Base-by-base conservation (phyloP, 192 early-diverging fungal species). In the Mortierella alpina region DNA sequence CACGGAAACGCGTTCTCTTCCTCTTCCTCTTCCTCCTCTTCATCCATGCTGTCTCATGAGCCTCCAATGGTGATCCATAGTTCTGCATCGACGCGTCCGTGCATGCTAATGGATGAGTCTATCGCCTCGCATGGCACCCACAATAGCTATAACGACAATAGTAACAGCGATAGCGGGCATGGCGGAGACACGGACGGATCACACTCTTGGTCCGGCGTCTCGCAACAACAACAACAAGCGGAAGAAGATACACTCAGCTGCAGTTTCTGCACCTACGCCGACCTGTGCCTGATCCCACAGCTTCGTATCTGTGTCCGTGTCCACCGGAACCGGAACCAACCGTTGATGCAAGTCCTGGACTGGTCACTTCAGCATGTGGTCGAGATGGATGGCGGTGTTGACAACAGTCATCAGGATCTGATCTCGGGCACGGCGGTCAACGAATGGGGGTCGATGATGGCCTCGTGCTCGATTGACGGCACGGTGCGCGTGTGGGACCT, bases 361-460 rank as follows among this genome's bases (percentile, higher is more conserved):
- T 68, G 66, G 60, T 42, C 60, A 9, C 12, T 76, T 17, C 59
- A 53, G n/a, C 2, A 63, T 13, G 9, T 52, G 20, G 22, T 76
- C 1, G 41, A 73, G 42, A 45, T 73, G 4, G 63, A 58, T 22
- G 59, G 55, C 20, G 7, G 9, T 11, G 51, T 23, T 13, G 69
- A 14, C 6, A 23, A 63, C 15, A 31, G 31, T 13, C 76, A 79
- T 66, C 76, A 69, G 15, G 76, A 72, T 51, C 39, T 79, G 53
- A 42, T 79, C 57, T 79, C 76, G 11, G 68, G 69, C 1, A 59
- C 72, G 76, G 76, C 69, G 6, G 69, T 79, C 14, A 79, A 79
- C 44, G 69, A 79, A 8, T 9, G 44, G 23, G 76, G 69, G 17
- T 60, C 64, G 1, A 10, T 79, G 4, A 31, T 79, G 18, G 76